A percentile compares a stretch with the other conserved stretches of the same genome.
phyloP scores from a whole-genome alignment of 208 protist species.

The Sergeia podlipaevii region DNA sequence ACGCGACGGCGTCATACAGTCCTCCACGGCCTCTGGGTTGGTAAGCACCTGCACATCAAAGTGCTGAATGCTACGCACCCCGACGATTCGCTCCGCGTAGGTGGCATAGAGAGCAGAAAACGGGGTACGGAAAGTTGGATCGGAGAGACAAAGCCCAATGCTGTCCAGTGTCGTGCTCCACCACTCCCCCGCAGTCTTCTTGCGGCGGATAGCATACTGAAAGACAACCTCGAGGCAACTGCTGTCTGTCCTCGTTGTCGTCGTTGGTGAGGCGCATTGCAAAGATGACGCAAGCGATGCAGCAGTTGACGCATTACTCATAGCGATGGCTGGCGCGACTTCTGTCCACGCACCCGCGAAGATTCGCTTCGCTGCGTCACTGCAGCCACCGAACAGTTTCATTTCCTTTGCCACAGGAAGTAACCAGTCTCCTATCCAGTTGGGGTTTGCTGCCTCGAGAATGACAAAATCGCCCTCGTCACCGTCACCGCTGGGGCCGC shows the following conservation, averaged over 20 bases:
- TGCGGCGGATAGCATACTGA: slow-evolving; percentile 12
- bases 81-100: slow-evolving; percentile 50
- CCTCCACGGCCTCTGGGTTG: slow-evolving; percentile 38
- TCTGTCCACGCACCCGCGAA: slow-evolving; percentile 12
- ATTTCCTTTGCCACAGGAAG: slow-evolving; percentile 6
- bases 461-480: not conserved
- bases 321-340: too few species aligned
- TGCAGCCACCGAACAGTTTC: slow-evolving; percentile 8
- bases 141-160: slow-evolving; percentile 32
- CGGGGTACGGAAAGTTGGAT: slow-evolving; percentile 44
- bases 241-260: slow-evolving; percentile 1
- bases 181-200: slow-evolving; percentile 2
- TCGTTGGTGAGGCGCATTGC: not conserved
- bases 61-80: not conserved
- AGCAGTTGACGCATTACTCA: too few species aligned
- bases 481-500: not conserved
- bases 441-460: not conserved
- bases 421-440: slow-evolving; percentile 29
- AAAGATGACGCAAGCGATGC: not conserved
- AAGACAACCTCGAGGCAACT: slow-evolving; percentile 36
- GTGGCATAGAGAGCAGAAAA: slow-evolving; percentile 45
- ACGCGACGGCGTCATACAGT: slow-evolving; percentile 21
- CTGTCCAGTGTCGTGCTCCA: slow-evolving; percentile 15
- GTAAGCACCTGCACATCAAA: slow-evolving; percentile 62
- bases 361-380: slow-evolving; percentile 14